Percentiles rank a stretch among this genome's conserved stretches.
These are phyloP conservation scores for Thozetella sp. DNA, from an alignment of 495 filamentous ascomycete species.

Conservation along the genomic window DNA sequence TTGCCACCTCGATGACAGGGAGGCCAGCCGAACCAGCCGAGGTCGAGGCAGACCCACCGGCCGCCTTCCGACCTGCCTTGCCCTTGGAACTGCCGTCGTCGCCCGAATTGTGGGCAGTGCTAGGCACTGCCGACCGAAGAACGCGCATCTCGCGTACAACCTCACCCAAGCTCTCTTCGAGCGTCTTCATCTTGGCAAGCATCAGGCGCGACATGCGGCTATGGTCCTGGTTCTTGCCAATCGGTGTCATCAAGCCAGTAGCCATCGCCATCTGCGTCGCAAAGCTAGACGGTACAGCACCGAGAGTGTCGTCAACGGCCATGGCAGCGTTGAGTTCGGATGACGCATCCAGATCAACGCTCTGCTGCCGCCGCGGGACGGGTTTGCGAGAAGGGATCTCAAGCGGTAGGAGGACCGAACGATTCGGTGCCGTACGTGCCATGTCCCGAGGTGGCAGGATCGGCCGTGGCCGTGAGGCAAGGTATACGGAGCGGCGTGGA, in stretches of 20 bases:
- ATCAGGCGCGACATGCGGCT: slow-evolving; percentile 76
- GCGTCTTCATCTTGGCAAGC: slow-evolving; percentile 86
- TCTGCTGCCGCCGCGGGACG: slow-evolving; percentile 41
- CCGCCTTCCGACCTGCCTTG: slow-evolving; percentile 2
- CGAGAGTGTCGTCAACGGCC: slow-evolving; percentile 63
- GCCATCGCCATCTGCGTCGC: slow-evolving; percentile 78
- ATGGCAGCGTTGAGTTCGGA: slow-evolving; percentile 65
- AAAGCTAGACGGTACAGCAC: slow-evolving; percentile 72
- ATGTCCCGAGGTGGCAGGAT: slow-evolving; percentile 52
- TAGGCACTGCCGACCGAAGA: slow-evolving; percentile 41
- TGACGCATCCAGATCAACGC: slow-evolving; percentile 66
- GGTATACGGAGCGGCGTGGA: slow-evolving; percentile 45
- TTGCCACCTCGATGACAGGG: slow-evolving; percentile 17
- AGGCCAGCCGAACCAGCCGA: slow-evolving; percentile 12
- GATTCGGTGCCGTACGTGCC: slow-evolving; percentile 47
- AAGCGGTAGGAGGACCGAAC: slow-evolving; percentile 20
- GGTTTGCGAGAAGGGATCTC: slow-evolving; percentile 21
- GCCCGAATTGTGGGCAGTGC: slow-evolving; percentile 37
- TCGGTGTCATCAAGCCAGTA: slow-evolving; percentile 40
- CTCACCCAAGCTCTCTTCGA: slow-evolving; percentile 85
- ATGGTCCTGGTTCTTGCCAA: slow-evolving; percentile 52
- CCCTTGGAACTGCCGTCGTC: slow-evolving; percentile 29
- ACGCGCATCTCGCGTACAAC: slow-evolving; percentile 83
- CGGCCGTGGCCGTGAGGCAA: slow-evolving; percentile 45
- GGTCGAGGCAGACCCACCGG: background rate